These are phyloP conservation scores for Termitomyces sp. DNA, from an alignment of 768 basidiomycete genomes.

Conservation along the genomic window DNA sequence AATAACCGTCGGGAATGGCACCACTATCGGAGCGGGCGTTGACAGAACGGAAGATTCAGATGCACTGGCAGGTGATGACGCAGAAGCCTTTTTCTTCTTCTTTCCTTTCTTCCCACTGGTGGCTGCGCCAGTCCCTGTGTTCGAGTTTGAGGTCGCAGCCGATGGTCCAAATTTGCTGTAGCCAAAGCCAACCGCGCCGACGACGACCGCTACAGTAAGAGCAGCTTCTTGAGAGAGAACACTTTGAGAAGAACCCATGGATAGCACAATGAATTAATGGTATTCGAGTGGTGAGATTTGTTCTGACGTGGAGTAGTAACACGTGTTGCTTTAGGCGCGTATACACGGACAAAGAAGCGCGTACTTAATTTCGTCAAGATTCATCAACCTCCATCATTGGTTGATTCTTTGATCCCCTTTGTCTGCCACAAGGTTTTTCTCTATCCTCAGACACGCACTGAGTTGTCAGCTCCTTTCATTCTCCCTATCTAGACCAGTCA, in stretches of 20 bases:
- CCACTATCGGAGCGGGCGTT: slow-evolving; percentile 13
- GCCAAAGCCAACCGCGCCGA: slow-evolving; percentile 36
- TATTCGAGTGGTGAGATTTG: slow-evolving; percentile 1
- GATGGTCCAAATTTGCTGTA: slow-evolving; percentile 25
- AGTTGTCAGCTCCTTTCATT: too few relatives aligned
- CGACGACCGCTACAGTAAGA: slow-evolving; percentile 32
- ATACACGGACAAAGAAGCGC: slow-evolving; percentile 19
- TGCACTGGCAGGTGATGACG: background rate
- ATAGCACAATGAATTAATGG: background rate
- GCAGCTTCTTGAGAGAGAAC: slow-evolving; percentile 33
- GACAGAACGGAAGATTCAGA: background rate
- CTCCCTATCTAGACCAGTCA: too few relatives aligned
- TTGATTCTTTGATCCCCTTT: too few relatives aligned
- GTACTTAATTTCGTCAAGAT: background rate
- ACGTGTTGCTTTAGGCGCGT: slow-evolving; percentile 18
- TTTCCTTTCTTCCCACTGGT: slow-evolving; percentile 14
- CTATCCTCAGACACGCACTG: too few relatives aligned
- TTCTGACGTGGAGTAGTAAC: slow-evolving; percentile 19
- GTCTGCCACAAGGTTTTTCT: too few relatives aligned
- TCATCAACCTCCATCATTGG: too few relatives aligned
- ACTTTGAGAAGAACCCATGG: slow-evolving; percentile 46
- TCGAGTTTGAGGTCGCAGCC: background rate
- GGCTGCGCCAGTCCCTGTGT: background rate
- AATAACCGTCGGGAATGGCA: slow-evolving; percentile 32
- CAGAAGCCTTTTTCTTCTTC: slow-evolving; percentile 17